Base-by-base conservation (phyloP, 2,329 filamentous ascomycete genomes). In the Trichoderma simmonsii region DNA sequence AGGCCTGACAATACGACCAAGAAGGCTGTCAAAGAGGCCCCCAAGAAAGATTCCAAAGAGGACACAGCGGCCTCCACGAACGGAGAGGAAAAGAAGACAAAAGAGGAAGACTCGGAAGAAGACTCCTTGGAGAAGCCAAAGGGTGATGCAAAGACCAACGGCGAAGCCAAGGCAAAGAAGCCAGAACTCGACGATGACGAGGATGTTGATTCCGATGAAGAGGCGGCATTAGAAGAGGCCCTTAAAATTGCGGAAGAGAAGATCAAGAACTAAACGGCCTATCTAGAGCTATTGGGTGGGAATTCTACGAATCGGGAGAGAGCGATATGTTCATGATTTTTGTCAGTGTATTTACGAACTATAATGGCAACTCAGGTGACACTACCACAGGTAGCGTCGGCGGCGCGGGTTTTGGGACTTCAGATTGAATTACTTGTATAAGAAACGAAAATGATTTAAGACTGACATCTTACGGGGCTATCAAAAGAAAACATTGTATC, bases 201-300 rank as follows among this genome's bases (percentile, higher is more conserved):
- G 51, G 79, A 81, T 7, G 76, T 77, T n/a, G 78, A 76, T 34
- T 78, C 81, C 3, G 81, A 82, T 57, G 81, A 82, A 30, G 81
- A 83, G 67, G 81, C 79, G 48, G 81, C 80, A 14, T 72, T 83
- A 3, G 80, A 81, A 51, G 81, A 82, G 73, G 81, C 79, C 12
- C 73, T 83, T 54, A 78, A 74, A 60, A 62, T 79, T 32, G 78
- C 80, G 5, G 80, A 81, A 60, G 75, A 79, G 62, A 12, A 71
- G 9, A 26, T 24, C 3, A 71, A 66, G 61, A 66, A 57, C 32
- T 64, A n/a, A 57, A 34, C 48, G 3, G 51, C 30, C 43, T 43
- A 56, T 30, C 12, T 43, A 30, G 32, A n/a, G 54, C 14, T 9
- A 60, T 24, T 32, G 34, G n/a, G 24, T 11, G 30, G 15, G 28